A percentile compares a stretch with the other conserved stretches of the same genome.
These are phyloP conservation scores for Limnomonas spitsbergensis DNA, from an alignment of 139 green algal species.

Conservation along the genomic window DNA sequence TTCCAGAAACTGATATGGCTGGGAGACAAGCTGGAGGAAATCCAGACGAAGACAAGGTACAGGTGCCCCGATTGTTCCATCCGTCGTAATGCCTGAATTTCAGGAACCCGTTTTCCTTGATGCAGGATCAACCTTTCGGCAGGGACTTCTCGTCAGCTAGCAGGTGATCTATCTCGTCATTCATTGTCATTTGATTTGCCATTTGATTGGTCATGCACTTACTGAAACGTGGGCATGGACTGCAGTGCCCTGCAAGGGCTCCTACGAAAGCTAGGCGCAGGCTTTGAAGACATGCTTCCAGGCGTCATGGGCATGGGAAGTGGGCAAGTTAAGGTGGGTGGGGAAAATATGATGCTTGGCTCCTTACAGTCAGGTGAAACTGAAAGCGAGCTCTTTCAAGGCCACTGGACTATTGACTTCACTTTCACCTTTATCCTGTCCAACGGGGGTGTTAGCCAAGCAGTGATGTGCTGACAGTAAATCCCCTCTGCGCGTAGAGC, in stretches of 20 bases:
- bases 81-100: no score
- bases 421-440: no score
- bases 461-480: no score
- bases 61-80: background rate
- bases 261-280: conserved; percentile 79
- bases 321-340: conserved; percentile 53
- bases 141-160: conserved; percentile 35
- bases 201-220: no score
- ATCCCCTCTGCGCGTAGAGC: conserved; percentile 31
- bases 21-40: background rate
- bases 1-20: background rate
- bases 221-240: no score
- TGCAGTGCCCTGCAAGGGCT: conserved; percentile 76
- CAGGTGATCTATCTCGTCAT: conserved; percentile 24
- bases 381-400: no score
- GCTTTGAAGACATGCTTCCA: conserved; percentile 77
- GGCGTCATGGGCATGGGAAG: conserved; percentile 37
- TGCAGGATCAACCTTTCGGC: conserved; percentile 24
- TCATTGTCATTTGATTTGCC: no score
- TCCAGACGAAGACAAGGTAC: background rate
- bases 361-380: no score
- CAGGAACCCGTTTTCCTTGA: background rate
- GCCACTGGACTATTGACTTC: no score
- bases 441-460: no score
- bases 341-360: no score